A percentile compares a stretch with the other conserved stretches of the same genome.
phyloP scores from a whole-genome alignment of 371 early-diverging fungal species.

The Rhizomucor pusillus region DNA sequence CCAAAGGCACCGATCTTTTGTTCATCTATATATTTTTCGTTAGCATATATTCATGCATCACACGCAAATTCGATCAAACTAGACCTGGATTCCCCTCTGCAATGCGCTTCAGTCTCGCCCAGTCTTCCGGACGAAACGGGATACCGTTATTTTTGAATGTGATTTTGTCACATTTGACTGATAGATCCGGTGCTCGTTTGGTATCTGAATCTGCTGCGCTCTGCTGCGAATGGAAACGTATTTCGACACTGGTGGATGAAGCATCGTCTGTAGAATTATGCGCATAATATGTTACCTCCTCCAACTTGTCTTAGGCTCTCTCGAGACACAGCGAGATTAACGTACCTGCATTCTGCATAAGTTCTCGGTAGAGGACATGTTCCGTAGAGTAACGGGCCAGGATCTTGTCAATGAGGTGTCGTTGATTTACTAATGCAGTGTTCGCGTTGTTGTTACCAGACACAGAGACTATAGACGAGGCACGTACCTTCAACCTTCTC shows the following conservation, averaged over 20 bases:
- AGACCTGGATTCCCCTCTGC: slow-evolving; percentile 90
- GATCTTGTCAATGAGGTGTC: slow-evolving; percentile 93
- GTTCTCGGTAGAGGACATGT: slow-evolving; percentile 69
- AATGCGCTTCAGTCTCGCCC: slow-evolving; percentile 80
- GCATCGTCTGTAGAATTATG: slow-evolving; percentile 54
- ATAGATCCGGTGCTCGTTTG: slow-evolving; percentile 40
- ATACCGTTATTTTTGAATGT: slow-evolving; percentile 85
- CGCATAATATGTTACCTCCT: neutral
- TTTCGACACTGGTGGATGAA: slow-evolving; percentile 53
- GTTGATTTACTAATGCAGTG: slow-evolving; percentile 68
- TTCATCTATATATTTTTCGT: slow-evolving; percentile 26
- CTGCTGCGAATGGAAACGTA: slow-evolving; percentile 51
- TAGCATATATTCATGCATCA: neutral
- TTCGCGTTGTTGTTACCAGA: neutral
- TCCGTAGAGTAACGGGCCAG: slow-evolving; percentile 84
- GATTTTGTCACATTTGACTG: slow-evolving; percentile 59
- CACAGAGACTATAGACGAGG: neutral
- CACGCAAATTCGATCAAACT: neutral
- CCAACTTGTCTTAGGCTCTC: neutral
- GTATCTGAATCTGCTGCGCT: slow-evolving; percentile 12
- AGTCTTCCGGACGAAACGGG: slow-evolving; percentile 81
- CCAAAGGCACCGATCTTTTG: slow-evolving; percentile 87
- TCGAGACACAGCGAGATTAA: neutral
- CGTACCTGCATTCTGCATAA: slow-evolving; percentile 65
- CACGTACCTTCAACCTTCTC: slow-evolving; percentile 62